Evolutionary conservation across 1,284 basidiomycete genomes (phyloP).

Genomic region (Cryptococcus sp.): DNA sequence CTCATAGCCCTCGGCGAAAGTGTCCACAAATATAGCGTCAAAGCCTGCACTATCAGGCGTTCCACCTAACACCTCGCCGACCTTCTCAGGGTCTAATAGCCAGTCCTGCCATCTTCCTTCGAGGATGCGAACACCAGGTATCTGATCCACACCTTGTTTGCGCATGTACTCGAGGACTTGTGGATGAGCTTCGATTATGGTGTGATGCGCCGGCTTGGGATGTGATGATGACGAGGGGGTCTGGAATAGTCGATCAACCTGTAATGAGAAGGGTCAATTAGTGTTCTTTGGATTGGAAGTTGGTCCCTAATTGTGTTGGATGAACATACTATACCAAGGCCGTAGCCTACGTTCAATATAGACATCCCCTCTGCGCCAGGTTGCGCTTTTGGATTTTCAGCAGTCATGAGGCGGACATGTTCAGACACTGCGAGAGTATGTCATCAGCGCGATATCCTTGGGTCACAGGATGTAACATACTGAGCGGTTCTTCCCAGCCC

Average conservation of each 20-base stretch:
- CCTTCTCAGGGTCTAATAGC: conserved; percentile 55
- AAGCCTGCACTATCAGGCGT: conserved; percentile 60
- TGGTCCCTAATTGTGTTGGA: background rate
- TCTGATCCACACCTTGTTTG: conserved; percentile 72
- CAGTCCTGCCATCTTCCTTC: conserved; percentile 92
- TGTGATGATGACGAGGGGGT: conserved; percentile 26
- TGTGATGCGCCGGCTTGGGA: conserved; percentile 66
- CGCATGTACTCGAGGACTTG: conserved; percentile 82
- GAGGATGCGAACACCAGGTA: conserved; percentile 75
- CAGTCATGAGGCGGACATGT: conserved; percentile 59
- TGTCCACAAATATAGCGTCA: conserved; percentile 92
- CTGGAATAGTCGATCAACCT: conserved; percentile 86
- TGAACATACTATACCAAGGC: conserved; percentile 79
- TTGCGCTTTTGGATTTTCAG: conserved; percentile 57
- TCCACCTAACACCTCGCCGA: conserved; percentile 42
- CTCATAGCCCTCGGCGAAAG: conserved; percentile 84
- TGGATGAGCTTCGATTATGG: conserved; percentile 93
- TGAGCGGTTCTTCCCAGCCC: conserved; percentile 87
- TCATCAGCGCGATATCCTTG: background rate
- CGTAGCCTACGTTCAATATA: conserved; percentile 90
- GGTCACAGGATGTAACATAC: conserved; percentile 51
- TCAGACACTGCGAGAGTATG: conserved; percentile 42
- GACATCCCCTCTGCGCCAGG: conserved; percentile 58
- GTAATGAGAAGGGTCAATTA: conserved; percentile 17
- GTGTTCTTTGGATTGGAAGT: background rate